Percentiles rank a stretch among this genome's conserved stretches.
phyloP scores from a whole-genome alignment of 1,284 basidiomycete genomes.

The Volvariella volvacea region DNA sequence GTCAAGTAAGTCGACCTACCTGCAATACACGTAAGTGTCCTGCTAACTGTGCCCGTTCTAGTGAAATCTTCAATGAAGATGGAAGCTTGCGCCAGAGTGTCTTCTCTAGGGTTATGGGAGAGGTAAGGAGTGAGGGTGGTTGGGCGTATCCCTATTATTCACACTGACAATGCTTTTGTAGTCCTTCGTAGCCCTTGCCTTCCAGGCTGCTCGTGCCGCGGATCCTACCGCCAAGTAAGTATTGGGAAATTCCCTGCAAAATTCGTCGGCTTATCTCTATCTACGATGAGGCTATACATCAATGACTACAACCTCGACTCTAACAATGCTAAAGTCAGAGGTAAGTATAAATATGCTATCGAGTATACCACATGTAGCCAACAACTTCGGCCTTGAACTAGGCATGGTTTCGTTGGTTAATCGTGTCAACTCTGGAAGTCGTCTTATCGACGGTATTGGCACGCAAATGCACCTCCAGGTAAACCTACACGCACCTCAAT shows the following conservation, averaged over 20 bases:
- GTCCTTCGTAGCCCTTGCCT: constrained; percentile 29
- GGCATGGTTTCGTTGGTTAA: constrained; percentile 19
- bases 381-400: too few relatives aligned
- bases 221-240: constrained; percentile 26
- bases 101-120: constrained; percentile 29
- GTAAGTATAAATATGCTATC: constrained; percentile 10
- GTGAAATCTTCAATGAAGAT: constrained; percentile 38
- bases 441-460: constrained; percentile 33
- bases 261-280: not conserved
- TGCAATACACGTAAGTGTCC: not conserved
- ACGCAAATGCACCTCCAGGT: constrained; percentile 33
- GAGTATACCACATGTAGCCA: constrained; percentile 7
- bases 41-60: constrained; percentile 10
- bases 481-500: too few relatives aligned
- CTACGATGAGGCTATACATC: constrained; percentile 23
- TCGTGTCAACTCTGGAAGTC: constrained; percentile 22
- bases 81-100: constrained; percentile 28
- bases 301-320: constrained; percentile 34
- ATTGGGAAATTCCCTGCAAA: not conserved
- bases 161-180: constrained; percentile 7
- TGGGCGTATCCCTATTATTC: not conserved
- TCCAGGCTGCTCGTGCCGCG: constrained; percentile 25
- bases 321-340: constrained; percentile 28
- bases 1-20: constrained; percentile 21
- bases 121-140: constrained; percentile 15